Base-by-base conservation (phyloP, 2,329 filamentous ascomycete species). In the Botryotinia calthae region DNA sequence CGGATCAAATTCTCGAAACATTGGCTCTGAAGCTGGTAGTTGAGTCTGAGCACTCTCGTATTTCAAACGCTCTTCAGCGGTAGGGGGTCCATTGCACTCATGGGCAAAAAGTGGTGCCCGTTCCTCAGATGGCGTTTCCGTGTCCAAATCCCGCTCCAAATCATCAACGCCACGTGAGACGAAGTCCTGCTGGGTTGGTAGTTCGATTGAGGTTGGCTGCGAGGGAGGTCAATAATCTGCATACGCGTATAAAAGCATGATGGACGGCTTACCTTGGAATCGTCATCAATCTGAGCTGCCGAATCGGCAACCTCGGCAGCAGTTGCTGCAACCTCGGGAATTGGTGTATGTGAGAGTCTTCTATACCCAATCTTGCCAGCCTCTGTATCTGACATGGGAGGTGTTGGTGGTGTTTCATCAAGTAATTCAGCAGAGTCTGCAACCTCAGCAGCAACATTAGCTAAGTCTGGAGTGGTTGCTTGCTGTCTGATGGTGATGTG, bases 231-330 rank as follows among this genome's bases (percentile, higher is more conserved):
- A 73, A 64, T 54, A 51, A 46, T 48, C 22, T 28, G 31, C 14
- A 25, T 51, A 68, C 2, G 46, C 40, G 25, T 6, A 56, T 25
- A 12, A 46, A 42, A 58, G 2, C 20, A 61, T 28, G 42, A 20
- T 22, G 34, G 6, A n/a, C 42, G 18, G 72, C 75, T 44, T 75
- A 76, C 74, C 62, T 58, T 37, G 14, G 71, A 72, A 31, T 78
- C 74, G 16, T 71, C 58, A 72, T 85, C 83, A 75, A 85, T 76
- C 7, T 76, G 79, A 73, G 82, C 78, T 28, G 85, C 84, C 40
- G 80, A 81, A 71, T 85, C 82, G 31, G 83, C 82, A 46, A 85
- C 83, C 75, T 87, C 85, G 6, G 83, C 83, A 10, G 84, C 84
- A 20, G 82, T 84, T 12, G 79, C 77, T 18, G 84, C 81, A 51